These are phyloP conservation scores for Camillea tinctor DNA, from an alignment of 2,329 filamentous ascomycete species.

Conservation along the genomic window DNA sequence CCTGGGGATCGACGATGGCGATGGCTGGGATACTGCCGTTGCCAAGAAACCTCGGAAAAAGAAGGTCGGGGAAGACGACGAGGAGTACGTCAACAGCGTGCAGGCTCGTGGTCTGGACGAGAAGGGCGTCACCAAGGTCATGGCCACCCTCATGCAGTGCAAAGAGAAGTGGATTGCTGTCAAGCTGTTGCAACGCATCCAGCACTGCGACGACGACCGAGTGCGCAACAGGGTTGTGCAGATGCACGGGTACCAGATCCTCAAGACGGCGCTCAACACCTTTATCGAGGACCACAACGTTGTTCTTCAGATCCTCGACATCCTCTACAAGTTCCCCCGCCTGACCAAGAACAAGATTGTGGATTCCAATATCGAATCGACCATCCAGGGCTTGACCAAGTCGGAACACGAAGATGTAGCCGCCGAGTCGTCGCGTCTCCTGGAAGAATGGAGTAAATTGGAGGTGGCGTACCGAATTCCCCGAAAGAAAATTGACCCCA, in stretches of 20 bases:
- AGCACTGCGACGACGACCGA: conserved; percentile 80
- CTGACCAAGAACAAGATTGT: conserved; percentile 96
- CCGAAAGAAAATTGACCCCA: conserved; percentile 79
- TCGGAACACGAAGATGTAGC: conserved; percentile 75
- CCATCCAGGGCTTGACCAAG: conserved; percentile 65
- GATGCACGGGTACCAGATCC: conserved; percentile 95
- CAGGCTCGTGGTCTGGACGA: conserved; percentile 33
- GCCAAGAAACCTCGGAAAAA: conserved; percentile 91
- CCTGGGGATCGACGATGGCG: conserved; percentile 88
- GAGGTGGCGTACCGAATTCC: conserved; percentile 92
- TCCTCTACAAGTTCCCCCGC: conserved; percentile 84
- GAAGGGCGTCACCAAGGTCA: conserved; percentile 35
- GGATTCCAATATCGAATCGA: conserved; percentile 89
- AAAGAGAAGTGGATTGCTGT: conserved; percentile 99
- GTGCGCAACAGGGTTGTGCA: conserved; percentile 86
- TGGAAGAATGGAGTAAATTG: conserved; percentile 85
- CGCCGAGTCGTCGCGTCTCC: conserved; percentile 65
- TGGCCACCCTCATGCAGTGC: conserved; percentile 88
- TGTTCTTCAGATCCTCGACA: conserved; percentile 82
- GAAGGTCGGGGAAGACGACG: conserved; percentile 86
- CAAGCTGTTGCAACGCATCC: conserved; percentile 86
- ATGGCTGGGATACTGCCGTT: conserved; percentile 88
- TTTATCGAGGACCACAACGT: conserved; percentile 91
- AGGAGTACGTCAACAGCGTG: conserved; percentile 87
- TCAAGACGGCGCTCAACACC: conserved; percentile 80